Base-by-base conservation (phyloP, 2,329 filamentous ascomycete species). In the Polychaeton citri region DNA sequence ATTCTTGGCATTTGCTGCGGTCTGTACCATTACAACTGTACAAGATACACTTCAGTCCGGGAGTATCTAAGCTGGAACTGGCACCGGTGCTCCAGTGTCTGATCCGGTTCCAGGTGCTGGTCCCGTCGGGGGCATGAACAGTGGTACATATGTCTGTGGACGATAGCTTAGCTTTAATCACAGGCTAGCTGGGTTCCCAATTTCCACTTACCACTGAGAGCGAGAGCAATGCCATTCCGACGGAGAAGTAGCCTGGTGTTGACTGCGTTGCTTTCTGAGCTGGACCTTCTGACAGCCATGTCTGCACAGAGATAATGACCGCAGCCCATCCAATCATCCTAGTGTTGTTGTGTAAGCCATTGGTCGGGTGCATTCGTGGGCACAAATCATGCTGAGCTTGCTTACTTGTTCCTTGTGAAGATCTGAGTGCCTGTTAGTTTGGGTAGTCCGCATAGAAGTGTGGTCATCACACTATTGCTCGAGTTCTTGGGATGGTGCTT, bases 361-460 rank as follows among this genome's bases (percentile, higher is more conserved):
- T 18, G 7, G 24, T 36, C 30, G 17, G 32, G 20, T 6, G 8
- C 5, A 41, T 8, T 19, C 20, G 34, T 16, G 4, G 30, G 26
- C 66, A n/a, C n/a, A n/a, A n/a, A n/a, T n/a, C n/a, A n/a, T n/a
- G n/a, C n/a, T 4, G 24, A 28, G 15, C 5, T 7, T 10, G 12
- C 24, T 62, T 63, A 90, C 71, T 83, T 81, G 65, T 93, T 94
- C 48, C 86, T 74, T 50, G 81, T 90, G 58, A 94, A 90, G 71
- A 94, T 92, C 72, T 76, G 44, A 34, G 46, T 48, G n/a, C 24
- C 24, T 10, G 24, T n/a, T 12, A 7, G 24, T 10, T 15, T 15
- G 24, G 45, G 54, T 42, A 57, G 51, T 49, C 34, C 37, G 44
- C 46, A 50, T 42, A 40, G 31, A 30, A 42, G 33, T 32, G 15